Conservation (phyloP, 345 rosid species). For the Eucalyptus globulus region DNA sequence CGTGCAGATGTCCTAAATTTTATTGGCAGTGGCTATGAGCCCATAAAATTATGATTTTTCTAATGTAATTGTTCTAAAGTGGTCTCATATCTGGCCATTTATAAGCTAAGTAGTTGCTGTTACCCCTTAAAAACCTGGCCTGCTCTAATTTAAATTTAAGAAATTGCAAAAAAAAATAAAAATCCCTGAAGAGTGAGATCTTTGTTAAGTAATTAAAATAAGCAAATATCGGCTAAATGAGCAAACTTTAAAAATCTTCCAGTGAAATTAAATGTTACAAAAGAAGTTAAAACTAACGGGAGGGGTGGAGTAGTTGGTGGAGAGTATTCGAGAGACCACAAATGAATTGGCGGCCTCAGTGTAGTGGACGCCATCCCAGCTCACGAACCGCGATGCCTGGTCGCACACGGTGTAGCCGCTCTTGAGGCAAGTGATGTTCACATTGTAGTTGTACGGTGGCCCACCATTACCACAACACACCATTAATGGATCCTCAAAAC, state of each 20-base stretch:
- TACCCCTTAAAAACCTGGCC: not conserved
- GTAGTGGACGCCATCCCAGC: constrained; percentile 74
- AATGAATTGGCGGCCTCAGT: constrained; percentile 55
- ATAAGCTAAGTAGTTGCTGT: no score
- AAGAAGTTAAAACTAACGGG: constrained; percentile 23
- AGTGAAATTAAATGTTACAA: constrained; percentile 2
- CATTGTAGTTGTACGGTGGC: constrained; percentile 33
- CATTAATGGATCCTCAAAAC: constrained; percentile 41
- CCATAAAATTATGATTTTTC: not conserved
- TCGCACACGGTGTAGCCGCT: constrained; percentile 28
- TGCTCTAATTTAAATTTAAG: not conserved
- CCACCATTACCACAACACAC: constrained; percentile 55
- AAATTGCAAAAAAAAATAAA: not conserved
- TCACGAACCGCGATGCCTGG: constrained; percentile 16
- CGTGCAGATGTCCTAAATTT: not conserved
- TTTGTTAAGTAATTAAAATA: not conserved
- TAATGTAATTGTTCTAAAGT: not conserved
- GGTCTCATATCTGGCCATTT: not conserved
- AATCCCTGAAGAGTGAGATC: not conserved
- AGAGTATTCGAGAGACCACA: constrained; percentile 25
- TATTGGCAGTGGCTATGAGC: not conserved
- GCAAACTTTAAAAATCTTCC: not conserved
- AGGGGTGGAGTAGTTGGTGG: constrained; percentile 37
- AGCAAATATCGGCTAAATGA: not conserved
- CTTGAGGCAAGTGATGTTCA: constrained; percentile 21